A percentile compares a stretch with the other conserved stretches of the same genome.
These are phyloP conservation scores for Articulospora tetracladia DNA, from an alignment of 495 filamentous ascomycete genomes.

Conservation along the genomic window DNA sequence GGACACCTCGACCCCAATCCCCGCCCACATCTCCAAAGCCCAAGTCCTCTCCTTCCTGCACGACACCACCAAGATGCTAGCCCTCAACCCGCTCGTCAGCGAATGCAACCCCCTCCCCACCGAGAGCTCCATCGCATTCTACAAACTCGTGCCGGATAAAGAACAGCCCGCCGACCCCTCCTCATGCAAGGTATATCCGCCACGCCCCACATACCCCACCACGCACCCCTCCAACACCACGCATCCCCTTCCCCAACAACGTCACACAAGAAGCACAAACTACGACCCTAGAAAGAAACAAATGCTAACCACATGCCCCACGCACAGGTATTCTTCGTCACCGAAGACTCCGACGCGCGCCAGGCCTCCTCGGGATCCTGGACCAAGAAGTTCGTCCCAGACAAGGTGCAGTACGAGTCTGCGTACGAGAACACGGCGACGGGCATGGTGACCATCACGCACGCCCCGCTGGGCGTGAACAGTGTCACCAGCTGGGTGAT, in stretches of 20 bases:
- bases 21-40: slow-evolving; percentile 11
- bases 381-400: slow-evolving; percentile 17
- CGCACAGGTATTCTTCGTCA: slow-evolving; percentile 8
- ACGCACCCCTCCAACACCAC: no score
- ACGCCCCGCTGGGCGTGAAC: slow-evolving; percentile 22
- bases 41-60: slow-evolving; percentile 19
- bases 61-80: slow-evolving; percentile 11
- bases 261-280: not conserved
- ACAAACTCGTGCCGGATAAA: not conserved
- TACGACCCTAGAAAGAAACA: not conserved
- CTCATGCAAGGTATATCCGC: not conserved
- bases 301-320: not conserved
- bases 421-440: slow-evolving; percentile 3
- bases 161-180: slow-evolving; percentile 8
- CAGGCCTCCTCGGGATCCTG: slow-evolving; percentile 4
- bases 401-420: slow-evolving; percentile 14
- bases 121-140: slow-evolving; percentile 11
- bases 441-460: slow-evolving; percentile 14
- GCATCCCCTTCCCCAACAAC: no score
- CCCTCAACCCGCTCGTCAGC: slow-evolving; percentile 20
- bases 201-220: no score
- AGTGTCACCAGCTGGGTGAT: slow-evolving; percentile 14
- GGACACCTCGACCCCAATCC: slow-evolving; percentile 4
- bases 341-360: not conserved
- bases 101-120: slow-evolving; percentile 7